Conservation (phyloP, 1,139 yeast genomes). For the Pichia sp. region DNA sequence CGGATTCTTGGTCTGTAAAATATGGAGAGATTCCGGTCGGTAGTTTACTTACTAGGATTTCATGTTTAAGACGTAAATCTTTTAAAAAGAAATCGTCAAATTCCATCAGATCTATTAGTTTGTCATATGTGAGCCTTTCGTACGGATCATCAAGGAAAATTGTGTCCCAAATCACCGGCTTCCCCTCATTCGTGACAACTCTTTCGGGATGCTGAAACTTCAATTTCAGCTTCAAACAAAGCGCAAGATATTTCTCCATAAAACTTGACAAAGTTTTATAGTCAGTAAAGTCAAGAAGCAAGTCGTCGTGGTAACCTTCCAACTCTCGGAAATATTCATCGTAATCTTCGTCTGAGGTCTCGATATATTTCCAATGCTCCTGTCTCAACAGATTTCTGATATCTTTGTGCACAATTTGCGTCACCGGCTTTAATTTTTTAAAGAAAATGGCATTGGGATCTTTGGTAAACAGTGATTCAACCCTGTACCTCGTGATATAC, state of each 20-base stretch:
- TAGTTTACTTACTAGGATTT: slow-evolving; percentile 10
- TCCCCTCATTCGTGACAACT: slow-evolving; percentile 12
- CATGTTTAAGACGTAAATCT: slow-evolving; percentile 20
- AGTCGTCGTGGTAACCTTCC: not conserved
- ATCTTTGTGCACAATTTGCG: slow-evolving; percentile 2
- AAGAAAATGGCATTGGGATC: not conserved
- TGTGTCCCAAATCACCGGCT: slow-evolving; percentile 20
- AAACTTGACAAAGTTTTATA: not conserved
- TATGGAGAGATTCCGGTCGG: slow-evolving; percentile 19
- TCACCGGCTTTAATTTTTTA: not conserved
- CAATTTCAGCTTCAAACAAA: slow-evolving; percentile 9
- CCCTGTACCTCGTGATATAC: slow-evolving; percentile 8
- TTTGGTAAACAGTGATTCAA: not conserved
- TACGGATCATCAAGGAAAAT: slow-evolving; percentile 13
- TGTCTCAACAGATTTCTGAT: slow-evolving; percentile 7
- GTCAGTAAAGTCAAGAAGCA: too few species aligned
- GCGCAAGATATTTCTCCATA: slow-evolving; percentile 9
- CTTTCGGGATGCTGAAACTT: slow-evolving; percentile 17
- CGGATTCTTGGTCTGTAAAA: slow-evolving; percentile 31
- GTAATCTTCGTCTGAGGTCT: slow-evolving; percentile 7
- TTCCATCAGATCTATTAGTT: slow-evolving; percentile 11
- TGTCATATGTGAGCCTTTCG: slow-evolving; percentile 10
- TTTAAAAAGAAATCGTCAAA: slow-evolving; percentile 16
- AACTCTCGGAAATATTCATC: slow-evolving; percentile 5
- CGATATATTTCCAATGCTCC: slow-evolving; percentile 10